phyloP scores from a whole-genome alignment of 1,284 basidiomycete species.

The Peniophora sp. region DNA sequence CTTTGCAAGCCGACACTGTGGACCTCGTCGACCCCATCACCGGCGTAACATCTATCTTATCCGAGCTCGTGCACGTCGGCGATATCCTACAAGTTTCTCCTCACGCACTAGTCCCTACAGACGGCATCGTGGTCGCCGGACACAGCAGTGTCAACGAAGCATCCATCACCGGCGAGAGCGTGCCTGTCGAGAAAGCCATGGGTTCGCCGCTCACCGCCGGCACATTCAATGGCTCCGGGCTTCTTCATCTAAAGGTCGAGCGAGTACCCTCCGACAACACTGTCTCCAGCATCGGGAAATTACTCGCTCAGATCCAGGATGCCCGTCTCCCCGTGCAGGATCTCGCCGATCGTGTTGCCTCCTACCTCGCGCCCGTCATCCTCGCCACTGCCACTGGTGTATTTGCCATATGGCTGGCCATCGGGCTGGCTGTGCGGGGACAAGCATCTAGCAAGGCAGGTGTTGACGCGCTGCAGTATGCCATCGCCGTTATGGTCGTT shows the following conservation, averaged over 20 bases:
- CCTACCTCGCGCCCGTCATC: slow-evolving; percentile 26
- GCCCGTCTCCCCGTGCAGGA: slow-evolving; percentile 30
- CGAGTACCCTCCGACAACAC: slow-evolving; percentile 35
- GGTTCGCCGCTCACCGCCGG: slow-evolving; percentile 32
- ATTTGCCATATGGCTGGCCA: slow-evolving; percentile 29
- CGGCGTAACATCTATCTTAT: slow-evolving; percentile 17
- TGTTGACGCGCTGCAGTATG: slow-evolving; percentile 27
- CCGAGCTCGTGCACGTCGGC: slow-evolving; percentile 28
- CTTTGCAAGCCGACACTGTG: slow-evolving; percentile 26
- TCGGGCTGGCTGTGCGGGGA: slow-evolving; percentile 23
- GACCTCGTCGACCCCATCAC: slow-evolving; percentile 21
- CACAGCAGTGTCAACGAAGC: slow-evolving; percentile 35
- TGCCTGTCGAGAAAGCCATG: slow-evolving; percentile 26
- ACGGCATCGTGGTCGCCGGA: slow-evolving; percentile 31
- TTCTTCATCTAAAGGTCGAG: slow-evolving; percentile 28
- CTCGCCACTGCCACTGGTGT: slow-evolving; percentile 21
- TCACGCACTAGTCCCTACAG: slow-evolving; percentile 31
- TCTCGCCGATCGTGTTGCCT: slow-evolving; percentile 28
- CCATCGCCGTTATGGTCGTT: slow-evolving; percentile 33
- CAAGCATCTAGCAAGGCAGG: slow-evolving; percentile 19
- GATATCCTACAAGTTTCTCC: slow-evolving; percentile 30
- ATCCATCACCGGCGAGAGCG: slow-evolving; percentile 37
- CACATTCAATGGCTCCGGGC: slow-evolving; percentile 27
- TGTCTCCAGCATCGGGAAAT: slow-evolving; percentile 29
- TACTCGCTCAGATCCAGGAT: slow-evolving; percentile 30